Percentiles rank a stretch among this genome's conserved stretches.
Evolutionary conservation across 306 rosid genomes (phyloP).

Genomic region (Fagus crenata): DNA sequence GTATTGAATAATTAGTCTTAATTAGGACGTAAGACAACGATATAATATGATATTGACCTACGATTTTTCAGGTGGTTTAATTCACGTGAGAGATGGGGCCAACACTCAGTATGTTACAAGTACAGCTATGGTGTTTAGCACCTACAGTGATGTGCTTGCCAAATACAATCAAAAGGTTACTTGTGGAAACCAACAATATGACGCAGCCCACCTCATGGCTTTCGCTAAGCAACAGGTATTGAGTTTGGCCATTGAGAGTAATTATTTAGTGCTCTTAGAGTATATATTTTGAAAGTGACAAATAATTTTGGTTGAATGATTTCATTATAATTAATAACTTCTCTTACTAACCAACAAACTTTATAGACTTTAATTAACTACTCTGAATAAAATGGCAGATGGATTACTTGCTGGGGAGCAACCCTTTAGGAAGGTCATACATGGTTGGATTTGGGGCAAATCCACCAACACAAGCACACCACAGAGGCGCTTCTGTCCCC

Average conservation of each 20-base stretch:
- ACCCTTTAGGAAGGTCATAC: conserved; percentile 68
- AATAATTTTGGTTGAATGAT: too few species aligned
- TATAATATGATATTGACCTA: neutral
- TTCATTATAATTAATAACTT: too few species aligned
- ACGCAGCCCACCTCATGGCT: conserved; percentile 28
- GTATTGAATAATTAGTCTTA: too few species aligned
- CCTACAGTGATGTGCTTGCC: conserved; percentile 64
- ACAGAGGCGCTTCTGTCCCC: conserved; percentile 83
- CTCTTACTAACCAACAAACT: neutral
- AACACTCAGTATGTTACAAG: conserved; percentile 78
- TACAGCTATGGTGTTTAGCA: conserved; percentile 49
- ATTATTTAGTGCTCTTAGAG: too few species aligned
- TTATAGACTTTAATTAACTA: neutral
- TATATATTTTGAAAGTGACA: too few species aligned
- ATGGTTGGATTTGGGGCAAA: conserved; percentile 84
- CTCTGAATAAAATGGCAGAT: conserved; percentile 39
- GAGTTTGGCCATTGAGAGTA: too few species aligned
- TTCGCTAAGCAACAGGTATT: conserved; percentile 75
- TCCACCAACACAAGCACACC: conserved; percentile 80
- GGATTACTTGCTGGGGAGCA: conserved; percentile 71
- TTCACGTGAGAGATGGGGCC: conserved; percentile 88
- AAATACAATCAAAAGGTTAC: conserved; percentile 41
- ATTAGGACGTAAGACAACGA: too few species aligned
- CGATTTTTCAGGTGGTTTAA: conserved; percentile 50
- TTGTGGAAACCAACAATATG: conserved; percentile 52